Evolutionary conservation across 164 flowering plant species (phyloP).

Genomic region (Vitis amurensis): DNA sequence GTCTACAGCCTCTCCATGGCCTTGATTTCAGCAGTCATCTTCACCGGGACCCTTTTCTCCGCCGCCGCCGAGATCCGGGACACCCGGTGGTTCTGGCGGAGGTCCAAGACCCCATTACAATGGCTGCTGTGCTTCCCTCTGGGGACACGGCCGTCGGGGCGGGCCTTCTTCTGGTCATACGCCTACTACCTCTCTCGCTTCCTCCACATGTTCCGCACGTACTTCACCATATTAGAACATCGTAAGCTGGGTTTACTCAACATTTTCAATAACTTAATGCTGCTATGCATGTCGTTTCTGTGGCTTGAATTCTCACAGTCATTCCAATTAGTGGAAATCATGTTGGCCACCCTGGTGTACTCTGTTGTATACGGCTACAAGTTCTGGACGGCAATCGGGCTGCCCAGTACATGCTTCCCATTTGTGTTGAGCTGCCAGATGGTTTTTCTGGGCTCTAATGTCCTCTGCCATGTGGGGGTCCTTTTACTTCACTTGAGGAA

Average conservation of each 20-base stretch:
- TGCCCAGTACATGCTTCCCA: constrained; percentile 58
- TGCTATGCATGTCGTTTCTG: constrained; percentile 53
- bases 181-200: constrained; percentile 70
- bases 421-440: constrained; percentile 67
- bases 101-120: constrained; percentile 60
- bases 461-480: constrained; percentile 69
- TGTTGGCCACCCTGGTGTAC: constrained; percentile 44
- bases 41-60: constrained; percentile 64
- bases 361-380: constrained; percentile 67
- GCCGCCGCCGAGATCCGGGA: constrained; percentile 78
- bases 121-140: constrained; percentile 91
- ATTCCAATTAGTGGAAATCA: constrained; percentile 70
- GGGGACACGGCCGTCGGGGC: constrained; percentile 82
- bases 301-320: constrained; percentile 93
- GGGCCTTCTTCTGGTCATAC: constrained; percentile 95
- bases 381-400: constrained; percentile 72
- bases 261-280: constrained; percentile 51
- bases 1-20: constrained; percentile 63
- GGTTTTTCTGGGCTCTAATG: constrained; percentile 54
- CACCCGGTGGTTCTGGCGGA: constrained; percentile 78
- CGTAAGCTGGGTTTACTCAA: constrained; percentile 44
- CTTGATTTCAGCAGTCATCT: constrained; percentile 52
- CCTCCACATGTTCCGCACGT: constrained; percentile 56
- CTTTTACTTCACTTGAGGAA: constrained; percentile 62
- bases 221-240: constrained; percentile 47